Evolutionary conservation across 108 stramenopile genomes (phyloP).

Genomic region (Asterionellopsis glacialis): DNA sequence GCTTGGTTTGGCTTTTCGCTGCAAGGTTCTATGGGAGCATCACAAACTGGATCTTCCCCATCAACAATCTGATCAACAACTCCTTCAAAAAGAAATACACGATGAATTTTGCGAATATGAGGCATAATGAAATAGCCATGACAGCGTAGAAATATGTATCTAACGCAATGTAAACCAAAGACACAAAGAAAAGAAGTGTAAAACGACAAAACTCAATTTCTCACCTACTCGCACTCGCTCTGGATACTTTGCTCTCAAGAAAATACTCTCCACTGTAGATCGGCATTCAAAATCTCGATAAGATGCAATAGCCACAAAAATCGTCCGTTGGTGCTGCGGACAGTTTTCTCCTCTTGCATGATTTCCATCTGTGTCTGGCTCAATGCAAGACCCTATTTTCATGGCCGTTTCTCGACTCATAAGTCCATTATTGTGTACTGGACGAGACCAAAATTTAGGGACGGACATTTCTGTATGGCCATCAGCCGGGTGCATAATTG

Average conservation of each 20-base stretch:
- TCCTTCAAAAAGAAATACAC: slow-evolving; percentile 11
- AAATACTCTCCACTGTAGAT: slow-evolving; percentile 63
- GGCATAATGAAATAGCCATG: neutral
- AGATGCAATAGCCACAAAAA: slow-evolving; percentile 76
- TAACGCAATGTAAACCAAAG: neutral
- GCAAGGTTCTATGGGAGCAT: slow-evolving; percentile 72
- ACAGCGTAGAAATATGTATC: neutral
- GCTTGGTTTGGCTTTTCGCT: slow-evolving; percentile 50
- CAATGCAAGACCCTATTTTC: slow-evolving; percentile 64
- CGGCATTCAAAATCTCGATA: slow-evolving; percentile 81
- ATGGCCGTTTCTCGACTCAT: slow-evolving; percentile 67
- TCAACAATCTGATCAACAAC: slow-evolving; percentile 81
- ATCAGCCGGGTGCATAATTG: slow-evolving; percentile 68
- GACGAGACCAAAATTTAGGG: slow-evolving; percentile 64
- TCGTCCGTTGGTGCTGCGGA: slow-evolving; percentile 61
- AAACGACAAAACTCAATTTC: neutral
- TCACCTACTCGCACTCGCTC: slow-evolving; percentile 54
- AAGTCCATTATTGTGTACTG: slow-evolving; percentile 55
- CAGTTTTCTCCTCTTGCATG: slow-evolving; percentile 60
- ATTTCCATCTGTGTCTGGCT: slow-evolving; percentile 52
- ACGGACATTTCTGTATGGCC: slow-evolving; percentile 49
- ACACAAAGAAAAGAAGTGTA: neutral
- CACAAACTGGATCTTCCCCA: slow-evolving; percentile 69
- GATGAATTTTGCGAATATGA: slow-evolving; percentile 1
- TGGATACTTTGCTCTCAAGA: slow-evolving; percentile 50